Evolutionary conservation across 2,329 filamentous ascomycete genomes (phyloP).

Genomic region (Fusarium globosum): DNA sequence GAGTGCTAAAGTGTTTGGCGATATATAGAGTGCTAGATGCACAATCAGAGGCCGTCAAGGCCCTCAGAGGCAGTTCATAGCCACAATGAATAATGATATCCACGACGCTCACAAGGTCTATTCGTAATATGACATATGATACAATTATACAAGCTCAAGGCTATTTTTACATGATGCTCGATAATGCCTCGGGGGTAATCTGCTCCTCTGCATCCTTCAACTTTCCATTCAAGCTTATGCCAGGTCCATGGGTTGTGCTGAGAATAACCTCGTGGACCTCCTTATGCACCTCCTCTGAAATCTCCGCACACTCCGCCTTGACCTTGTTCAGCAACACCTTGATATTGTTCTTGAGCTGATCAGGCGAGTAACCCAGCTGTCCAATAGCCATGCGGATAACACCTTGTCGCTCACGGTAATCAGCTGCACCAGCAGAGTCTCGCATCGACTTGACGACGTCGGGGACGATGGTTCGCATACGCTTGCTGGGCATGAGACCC

Average conservation of each 20-base stretch:
- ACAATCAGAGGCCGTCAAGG: conserved; percentile 63
- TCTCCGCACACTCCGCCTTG: conserved; percentile 80
- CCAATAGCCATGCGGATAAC: conserved; percentile 91
- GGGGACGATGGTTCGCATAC: conserved; percentile 88
- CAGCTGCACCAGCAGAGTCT: conserved; percentile 84
- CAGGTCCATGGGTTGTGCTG: conserved; percentile 87
- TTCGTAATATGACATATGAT: conserved; percentile 51
- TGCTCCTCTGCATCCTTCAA: conserved; percentile 72
- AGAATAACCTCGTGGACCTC: conserved; percentile 74
- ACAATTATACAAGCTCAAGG: conserved; percentile 49
- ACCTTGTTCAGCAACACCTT: conserved; percentile 79
- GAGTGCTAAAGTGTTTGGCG: conserved; percentile 63
- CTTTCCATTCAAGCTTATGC: conserved; percentile 85
- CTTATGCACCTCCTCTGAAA: conserved; percentile 66
- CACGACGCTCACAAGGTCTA: conserved; percentile 36
- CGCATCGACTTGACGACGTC: conserved; percentile 80
- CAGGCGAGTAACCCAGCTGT: conserved; percentile 87
- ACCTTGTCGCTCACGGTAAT: conserved; percentile 87
- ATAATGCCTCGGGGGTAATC: conserved; percentile 64
- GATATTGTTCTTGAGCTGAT: conserved; percentile 87
- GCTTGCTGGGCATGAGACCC: conserved; percentile 91
- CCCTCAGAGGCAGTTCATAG: conserved; percentile 54
- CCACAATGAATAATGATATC: conserved; percentile 47
- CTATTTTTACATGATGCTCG: conserved; percentile 62
- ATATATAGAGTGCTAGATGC: conserved; percentile 66